phyloP scores from a whole-genome alignment of 768 basidiomycete genomes.

The Pholiota conissans region DNA sequence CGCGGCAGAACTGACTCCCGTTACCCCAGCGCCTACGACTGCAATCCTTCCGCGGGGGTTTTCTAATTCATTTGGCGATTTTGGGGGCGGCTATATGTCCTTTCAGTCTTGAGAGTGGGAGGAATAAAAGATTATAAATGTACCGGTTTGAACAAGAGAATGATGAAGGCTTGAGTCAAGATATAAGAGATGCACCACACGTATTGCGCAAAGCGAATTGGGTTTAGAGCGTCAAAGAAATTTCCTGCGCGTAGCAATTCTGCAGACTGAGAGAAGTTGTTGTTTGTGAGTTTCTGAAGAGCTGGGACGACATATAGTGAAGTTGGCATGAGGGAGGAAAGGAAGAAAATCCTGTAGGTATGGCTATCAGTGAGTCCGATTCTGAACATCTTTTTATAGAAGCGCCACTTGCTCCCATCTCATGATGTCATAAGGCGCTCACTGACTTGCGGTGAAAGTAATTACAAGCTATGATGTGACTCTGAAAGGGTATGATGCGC shows the following conservation, averaged over 20 bases:
- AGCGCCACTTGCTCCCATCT: no score
- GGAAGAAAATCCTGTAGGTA: no score
- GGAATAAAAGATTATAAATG: no score
- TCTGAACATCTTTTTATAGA: no score
- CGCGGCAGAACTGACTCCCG: conserved; percentile 53
- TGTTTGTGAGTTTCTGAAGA: background rate
- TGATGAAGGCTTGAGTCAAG: background rate
- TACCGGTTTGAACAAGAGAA: conserved; percentile 1
- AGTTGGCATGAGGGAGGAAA: background rate
- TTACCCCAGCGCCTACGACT: conserved; percentile 50
- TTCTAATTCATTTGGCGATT: conserved; percentile 19
- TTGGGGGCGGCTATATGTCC: conserved; percentile 21
- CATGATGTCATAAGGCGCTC: no score
- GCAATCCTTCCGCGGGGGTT: conserved; percentile 45
- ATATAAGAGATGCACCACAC: conserved; percentile 2
- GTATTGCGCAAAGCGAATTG: background rate
- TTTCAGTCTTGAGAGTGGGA: no score
- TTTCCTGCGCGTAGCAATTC: background rate
- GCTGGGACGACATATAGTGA: background rate
- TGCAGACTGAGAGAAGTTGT: background rate
- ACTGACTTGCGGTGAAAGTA: no score
- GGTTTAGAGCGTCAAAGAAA: background rate
- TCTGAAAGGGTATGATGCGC: no score
- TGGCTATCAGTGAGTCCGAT: no score
- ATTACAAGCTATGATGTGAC: no score